Evolutionary conservation across 345 rosid genomes (phyloP).

Genomic region (Jatropha curcas): DNA sequence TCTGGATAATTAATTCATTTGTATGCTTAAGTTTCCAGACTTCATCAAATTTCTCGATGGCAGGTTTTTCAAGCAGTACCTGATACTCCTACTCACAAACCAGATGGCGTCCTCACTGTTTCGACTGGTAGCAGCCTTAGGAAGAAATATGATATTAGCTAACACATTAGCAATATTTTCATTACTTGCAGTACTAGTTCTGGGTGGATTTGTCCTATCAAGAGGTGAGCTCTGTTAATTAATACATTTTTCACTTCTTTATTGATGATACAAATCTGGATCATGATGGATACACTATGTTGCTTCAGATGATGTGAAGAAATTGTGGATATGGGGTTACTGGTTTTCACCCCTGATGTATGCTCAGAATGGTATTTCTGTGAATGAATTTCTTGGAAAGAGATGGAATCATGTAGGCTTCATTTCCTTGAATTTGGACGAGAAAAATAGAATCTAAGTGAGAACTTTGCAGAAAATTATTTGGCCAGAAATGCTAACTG

Average conservation of each 20-base stretch:
- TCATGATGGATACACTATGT: slow-evolving; percentile 2
- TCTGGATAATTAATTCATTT: not conserved
- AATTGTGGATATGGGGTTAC: slow-evolving; percentile 74
- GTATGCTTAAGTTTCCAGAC: not conserved
- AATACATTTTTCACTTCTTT: not conserved
- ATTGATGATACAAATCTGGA: slow-evolving; percentile 4
- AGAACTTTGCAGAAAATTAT: not conserved
- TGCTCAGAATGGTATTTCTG: slow-evolving; percentile 52
- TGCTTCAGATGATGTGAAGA: slow-evolving; percentile 48
- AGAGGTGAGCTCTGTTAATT: slow-evolving; percentile 32
- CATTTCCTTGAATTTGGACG: not conserved
- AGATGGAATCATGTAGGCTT: slow-evolving; percentile 61
- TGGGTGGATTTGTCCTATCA: slow-evolving; percentile 66
- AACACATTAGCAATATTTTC: slow-evolving; percentile 56
- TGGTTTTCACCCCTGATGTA: slow-evolving; percentile 77
- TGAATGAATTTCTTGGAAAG: slow-evolving; percentile 63
- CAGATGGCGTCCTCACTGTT: slow-evolving; percentile 64
- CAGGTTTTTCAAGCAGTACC: slow-evolving; percentile 62
- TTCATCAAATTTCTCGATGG: slow-evolving; percentile 18
- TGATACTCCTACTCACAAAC: slow-evolving; percentile 41
- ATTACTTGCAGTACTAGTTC: slow-evolving; percentile 41
- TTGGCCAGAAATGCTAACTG: not conserved
- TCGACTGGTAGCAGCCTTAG: slow-evolving; percentile 51
- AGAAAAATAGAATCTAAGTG: not conserved
- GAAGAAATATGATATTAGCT: slow-evolving; percentile 60